Base-by-base conservation (phyloP, 1,284 basidiomycete species). In the Cystobasidiaceae sp. region DNA sequence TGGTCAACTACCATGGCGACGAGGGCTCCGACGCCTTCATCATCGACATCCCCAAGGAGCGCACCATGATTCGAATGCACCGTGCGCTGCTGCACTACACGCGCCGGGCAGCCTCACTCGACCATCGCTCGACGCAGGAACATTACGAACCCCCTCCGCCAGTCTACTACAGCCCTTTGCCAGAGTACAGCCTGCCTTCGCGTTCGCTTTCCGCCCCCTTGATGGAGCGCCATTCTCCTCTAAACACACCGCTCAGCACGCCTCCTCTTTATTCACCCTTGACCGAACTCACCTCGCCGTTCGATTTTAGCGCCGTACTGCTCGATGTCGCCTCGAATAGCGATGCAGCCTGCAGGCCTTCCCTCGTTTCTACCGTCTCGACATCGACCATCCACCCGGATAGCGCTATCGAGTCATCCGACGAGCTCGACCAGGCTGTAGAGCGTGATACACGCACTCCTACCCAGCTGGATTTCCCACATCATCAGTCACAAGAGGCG, bases 181-280 rank as follows among this genome's bases (percentile, higher is more conserved):
- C 39, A 15, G 32, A 46, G 17, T 44, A 46, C 21, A 44, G 6
- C 19, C 23, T 21, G 0, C 33, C 39, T 11, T 23, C 23, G 9
- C 27, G 25, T 23, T 25, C 5, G 9, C 44, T 58, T n/a, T 44
- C n/a, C 17, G 56, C 56, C 8, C 56, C 56, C 3, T 21, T 21
- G 19, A 58, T 58, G 56, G 41, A 58, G 34, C 28, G 56, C 33
- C 56, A 58, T 21, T 46, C 56, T 6, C 56, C 56, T 33, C 25
- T 58, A 9, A 58, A 34, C n/a, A 46, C 56, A 2, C 56, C 56
- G 4, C 50, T 52, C 11, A 39, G 50, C 33, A 23, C 56, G 6
- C 56, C 45, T 45, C 56, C 56, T 23, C 44, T 58, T 17, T 57
- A 57, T 30, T 44, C 55, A 3, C 55, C 55, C 6, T 44, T 34